phyloP scores from a whole-genome alignment of 164 flowering plant species.

The Liquidambar formosana region DNA sequence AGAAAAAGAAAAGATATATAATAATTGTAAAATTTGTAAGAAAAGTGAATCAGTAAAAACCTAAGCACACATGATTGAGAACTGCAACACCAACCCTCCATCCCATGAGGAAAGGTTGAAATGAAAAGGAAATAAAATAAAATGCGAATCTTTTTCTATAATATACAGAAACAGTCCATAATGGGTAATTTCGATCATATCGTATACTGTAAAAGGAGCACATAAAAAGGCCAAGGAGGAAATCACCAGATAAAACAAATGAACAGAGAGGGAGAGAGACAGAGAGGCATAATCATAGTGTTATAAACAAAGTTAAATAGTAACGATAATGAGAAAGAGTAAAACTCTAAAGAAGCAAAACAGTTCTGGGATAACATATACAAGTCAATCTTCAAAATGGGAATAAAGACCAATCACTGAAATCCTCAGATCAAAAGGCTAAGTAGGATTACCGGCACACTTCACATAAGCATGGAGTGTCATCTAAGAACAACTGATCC shows the following conservation, averaged over 20 bases:
- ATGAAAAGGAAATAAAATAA: too few relatives aligned
- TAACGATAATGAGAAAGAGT: too few relatives aligned
- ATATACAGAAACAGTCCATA: too few relatives aligned
- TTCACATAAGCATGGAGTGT: slow-evolving; percentile 76
- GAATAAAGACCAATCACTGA: background rate
- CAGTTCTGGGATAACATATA: slow-evolving; percentile 1
- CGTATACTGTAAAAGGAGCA: too few relatives aligned
- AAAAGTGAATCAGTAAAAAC: too few relatives aligned
- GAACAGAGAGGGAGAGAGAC: background rate
- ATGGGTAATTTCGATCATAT: too few relatives aligned
- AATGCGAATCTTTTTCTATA: too few relatives aligned
- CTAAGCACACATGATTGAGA: too few relatives aligned
- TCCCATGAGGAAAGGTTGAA: background rate
- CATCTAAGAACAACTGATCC: slow-evolving; percentile 77
- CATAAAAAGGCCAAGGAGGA: too few relatives aligned
- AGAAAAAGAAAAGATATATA: background rate
- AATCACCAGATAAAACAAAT: too few relatives aligned
- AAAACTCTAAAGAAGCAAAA: background rate
- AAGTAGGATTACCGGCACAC: slow-evolving; percentile 54
- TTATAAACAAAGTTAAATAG: too few relatives aligned
- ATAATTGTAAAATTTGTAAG: background rate
- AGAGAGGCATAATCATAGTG: background rate
- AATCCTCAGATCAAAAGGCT: background rate
- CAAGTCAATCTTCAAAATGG: background rate
- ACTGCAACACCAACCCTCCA: background rate